Evolutionary conservation across 2,329 filamentous ascomycete genomes (phyloP).

Genomic region (Teratosphaeria epicoccoides): DNA sequence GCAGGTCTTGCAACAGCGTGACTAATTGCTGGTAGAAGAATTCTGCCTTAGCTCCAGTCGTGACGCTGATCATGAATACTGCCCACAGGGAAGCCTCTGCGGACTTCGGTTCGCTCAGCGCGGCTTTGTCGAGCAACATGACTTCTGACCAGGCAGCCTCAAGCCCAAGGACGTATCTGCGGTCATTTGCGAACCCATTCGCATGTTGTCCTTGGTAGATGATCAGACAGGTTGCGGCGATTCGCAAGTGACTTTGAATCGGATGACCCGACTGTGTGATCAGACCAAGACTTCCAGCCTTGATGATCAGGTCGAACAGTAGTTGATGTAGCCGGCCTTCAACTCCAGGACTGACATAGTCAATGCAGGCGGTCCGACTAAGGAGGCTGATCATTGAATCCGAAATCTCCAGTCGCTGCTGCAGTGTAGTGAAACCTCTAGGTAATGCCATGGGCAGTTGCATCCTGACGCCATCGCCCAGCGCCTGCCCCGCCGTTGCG

Average conservation of each 20-base stretch:
- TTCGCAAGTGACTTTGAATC: conserved; percentile 21
- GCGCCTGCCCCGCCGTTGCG: not conserved
- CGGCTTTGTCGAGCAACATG: conserved; percentile 17
- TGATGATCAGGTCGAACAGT: conserved; percentile 22
- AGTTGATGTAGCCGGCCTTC: conserved; percentile 21
- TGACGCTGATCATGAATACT: conserved; percentile 25
- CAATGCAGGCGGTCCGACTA: conserved; percentile 25
- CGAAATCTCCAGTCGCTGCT: conserved; percentile 17
- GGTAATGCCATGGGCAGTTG: conserved; percentile 23
- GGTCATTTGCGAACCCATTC: conserved; percentile 20
- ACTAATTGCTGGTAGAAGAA: conserved; percentile 16
- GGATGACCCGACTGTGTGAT: conserved; percentile 14
- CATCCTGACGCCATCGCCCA: conserved; percentile 2
- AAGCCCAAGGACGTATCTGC: conserved; percentile 21
- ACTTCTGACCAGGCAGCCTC: conserved; percentile 24
- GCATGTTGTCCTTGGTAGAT: conserved; percentile 24
- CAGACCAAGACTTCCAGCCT: conserved; percentile 10
- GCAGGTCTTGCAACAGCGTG: conserved; percentile 18
- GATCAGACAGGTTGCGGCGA: conserved; percentile 24
- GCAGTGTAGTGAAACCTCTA: conserved; percentile 22
- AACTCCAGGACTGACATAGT: conserved; percentile 22
- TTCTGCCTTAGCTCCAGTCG: conserved; percentile 18
- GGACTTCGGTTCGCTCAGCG: conserved; percentile 20
- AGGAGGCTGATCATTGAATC: conserved; percentile 19
- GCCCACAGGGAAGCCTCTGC: conserved; percentile 25